These are phyloP conservation scores for Apiospora arundinis DNA, from an alignment of 2,329 filamentous ascomycete genomes.

Conservation along the genomic window DNA sequence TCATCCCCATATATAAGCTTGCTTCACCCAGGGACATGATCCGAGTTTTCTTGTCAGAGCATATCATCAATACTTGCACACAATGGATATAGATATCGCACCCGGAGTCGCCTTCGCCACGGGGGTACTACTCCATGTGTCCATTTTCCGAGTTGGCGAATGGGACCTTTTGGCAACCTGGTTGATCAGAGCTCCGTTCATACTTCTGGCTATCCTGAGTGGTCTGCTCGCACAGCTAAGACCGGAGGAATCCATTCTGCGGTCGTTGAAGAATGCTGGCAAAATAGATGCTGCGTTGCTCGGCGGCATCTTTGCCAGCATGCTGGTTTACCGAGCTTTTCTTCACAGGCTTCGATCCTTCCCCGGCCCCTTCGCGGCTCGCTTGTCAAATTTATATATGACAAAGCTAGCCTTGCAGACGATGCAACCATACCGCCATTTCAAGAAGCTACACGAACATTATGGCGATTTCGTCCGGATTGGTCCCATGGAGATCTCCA, in stretches of 20 bases:
- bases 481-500: constrained; percentile 25
- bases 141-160: constrained; percentile 22
- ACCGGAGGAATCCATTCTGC: background rate
- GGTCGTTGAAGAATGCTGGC: background rate
- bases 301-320: constrained; percentile 13
- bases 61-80: background rate
- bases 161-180: constrained; percentile 16
- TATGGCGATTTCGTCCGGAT: constrained; percentile 22
- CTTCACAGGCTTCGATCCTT: constrained; percentile 21
- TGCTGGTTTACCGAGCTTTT: constrained; percentile 23
- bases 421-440: background rate
- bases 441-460: constrained; percentile 11
- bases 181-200: constrained; percentile 1
- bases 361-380: constrained; percentile 22
- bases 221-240: background rate
- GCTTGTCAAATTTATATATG: constrained; percentile 20
- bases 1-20: background rate
- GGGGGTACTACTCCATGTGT: background rate
- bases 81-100: background rate
- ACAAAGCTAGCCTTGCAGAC: constrained; percentile 6
- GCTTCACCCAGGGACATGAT: background rate
- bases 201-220: background rate
- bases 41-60: background rate
- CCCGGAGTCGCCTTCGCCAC: background rate
- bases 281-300: background rate